A percentile compares a stretch with the other conserved stretches of the same genome.
phyloP scores from a whole-genome alignment of 2,329 filamentous ascomycete genomes.

The Teratosphaeria gauchensis region DNA sequence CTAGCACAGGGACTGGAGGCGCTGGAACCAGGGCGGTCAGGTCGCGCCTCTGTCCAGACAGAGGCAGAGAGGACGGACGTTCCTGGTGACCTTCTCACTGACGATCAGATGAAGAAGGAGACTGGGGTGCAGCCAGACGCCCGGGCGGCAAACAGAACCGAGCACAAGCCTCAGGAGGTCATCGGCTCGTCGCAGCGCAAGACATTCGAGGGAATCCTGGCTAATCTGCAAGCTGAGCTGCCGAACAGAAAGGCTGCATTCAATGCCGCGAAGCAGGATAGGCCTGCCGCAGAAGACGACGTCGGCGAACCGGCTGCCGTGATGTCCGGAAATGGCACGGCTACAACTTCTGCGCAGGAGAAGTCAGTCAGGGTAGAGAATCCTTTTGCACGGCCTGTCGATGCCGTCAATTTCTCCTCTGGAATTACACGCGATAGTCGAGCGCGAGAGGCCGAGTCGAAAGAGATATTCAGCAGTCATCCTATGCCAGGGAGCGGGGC shows the following conservation, averaged over 20 bases:
- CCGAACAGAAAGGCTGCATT: neutral
- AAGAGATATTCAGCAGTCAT: neutral
- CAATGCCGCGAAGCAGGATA: neutral
- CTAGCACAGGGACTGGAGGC: neutral
- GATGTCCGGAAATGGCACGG: neutral
- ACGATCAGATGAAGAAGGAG: neutral
- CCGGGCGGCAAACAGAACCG: neutral
- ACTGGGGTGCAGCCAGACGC: neutral
- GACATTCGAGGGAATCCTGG: slow-evolving; percentile 1
- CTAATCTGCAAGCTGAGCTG: neutral
- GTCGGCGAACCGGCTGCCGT: neutral
- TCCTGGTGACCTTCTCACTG: no score
- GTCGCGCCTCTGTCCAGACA: neutral
- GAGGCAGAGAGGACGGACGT: no score
- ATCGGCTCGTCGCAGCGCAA: neutral
- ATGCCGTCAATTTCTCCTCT: neutral
- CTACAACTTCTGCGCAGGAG: neutral
- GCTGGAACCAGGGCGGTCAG: neutral
- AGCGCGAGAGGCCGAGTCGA: neutral
- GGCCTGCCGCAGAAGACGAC: neutral
- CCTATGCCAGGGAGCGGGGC: neutral
- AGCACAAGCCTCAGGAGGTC: neutral
- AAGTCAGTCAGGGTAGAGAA: neutral
- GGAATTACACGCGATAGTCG: neutral
- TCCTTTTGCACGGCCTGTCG: neutral